Percentiles rank a stretch among this genome's conserved stretches.
phyloP scores from a whole-genome alignment of 768 basidiomycete species.

The Coprinopsis marcescibilis region DNA sequence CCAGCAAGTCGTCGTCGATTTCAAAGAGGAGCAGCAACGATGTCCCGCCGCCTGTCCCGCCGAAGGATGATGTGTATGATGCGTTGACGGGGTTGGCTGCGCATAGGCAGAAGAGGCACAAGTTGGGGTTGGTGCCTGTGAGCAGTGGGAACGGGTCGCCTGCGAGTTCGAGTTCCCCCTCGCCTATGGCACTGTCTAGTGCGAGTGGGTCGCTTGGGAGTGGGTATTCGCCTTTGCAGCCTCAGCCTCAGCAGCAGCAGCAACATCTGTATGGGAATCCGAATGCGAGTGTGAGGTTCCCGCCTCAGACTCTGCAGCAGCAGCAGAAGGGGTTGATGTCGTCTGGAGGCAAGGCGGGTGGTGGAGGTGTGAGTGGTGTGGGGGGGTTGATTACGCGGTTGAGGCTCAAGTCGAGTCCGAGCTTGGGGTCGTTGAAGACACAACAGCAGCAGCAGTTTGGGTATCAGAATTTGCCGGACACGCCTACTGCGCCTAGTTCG shows the following conservation, averaged over 20 bases:
- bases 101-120: slow-evolving; percentile 2
- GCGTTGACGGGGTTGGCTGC: background rate
- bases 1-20: background rate
- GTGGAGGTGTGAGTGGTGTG: no score
- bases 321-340: no score
- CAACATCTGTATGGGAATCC: no score
- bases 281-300: no score
- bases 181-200: background rate
- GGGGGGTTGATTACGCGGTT: background rate
- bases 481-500: no score
- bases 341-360: background rate
- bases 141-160: background rate
- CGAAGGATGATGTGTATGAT: slow-evolving; percentile 4
- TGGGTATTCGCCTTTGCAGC: background rate
- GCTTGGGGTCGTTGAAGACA: slow-evolving; percentile 1
- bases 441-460: background rate
- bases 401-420: slow-evolving; percentile 4
- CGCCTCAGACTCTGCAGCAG: no score
- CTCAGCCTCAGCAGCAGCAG: background rate
- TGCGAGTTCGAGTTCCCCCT: background rate
- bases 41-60: slow-evolving; percentile 1
- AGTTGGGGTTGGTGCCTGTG: no score
- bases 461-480: background rate
- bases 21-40: background rate
- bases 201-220: no score